These are phyloP conservation scores for Acer saccharum DNA, from an alignment of 345 rosid species.

Conservation along the genomic window DNA sequence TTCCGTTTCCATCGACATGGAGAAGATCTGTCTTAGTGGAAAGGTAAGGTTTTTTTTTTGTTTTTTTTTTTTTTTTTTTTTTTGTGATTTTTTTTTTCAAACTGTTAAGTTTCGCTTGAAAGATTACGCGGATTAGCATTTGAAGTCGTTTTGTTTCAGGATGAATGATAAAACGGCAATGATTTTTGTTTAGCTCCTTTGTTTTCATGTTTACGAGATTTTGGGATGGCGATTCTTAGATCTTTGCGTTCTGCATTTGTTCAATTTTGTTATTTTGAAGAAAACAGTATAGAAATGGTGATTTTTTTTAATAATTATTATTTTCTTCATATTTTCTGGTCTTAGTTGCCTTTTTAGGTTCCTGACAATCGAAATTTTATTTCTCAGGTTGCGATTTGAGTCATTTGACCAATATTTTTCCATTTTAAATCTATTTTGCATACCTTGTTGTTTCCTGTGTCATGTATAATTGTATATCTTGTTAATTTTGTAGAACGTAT, in stretches of 20 bases:
- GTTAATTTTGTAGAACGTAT: not conserved
- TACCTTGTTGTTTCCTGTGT: too few relatives aligned
- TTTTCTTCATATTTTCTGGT: too few relatives aligned
- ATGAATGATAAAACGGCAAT: not conserved
- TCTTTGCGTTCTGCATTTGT: not conserved
- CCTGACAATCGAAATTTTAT: not conserved
- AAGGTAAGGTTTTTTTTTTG: constrained; percentile 43
- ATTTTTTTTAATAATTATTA: too few relatives aligned
- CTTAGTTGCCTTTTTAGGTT: not conserved
- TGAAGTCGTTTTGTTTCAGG: not conserved
- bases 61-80: not conserved
- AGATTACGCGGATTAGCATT: not conserved
- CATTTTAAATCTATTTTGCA: not conserved
- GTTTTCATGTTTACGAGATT: not conserved
- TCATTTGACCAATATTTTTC: not conserved
- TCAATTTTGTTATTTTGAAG: not conserved
- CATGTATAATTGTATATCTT: too few relatives aligned
- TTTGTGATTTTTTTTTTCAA: not conserved
- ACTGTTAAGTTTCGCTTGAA: not conserved
- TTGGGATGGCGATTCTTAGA: not conserved
- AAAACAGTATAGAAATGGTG: too few relatives aligned
- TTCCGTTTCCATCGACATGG: constrained; percentile 65
- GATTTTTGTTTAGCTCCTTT: not conserved
- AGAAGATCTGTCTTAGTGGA: constrained; percentile 88
- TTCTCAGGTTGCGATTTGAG: not conserved